These are phyloP conservation scores for Aspergillus neoniger DNA, from an alignment of 2,329 filamentous ascomycete species.

Conservation along the genomic window DNA sequence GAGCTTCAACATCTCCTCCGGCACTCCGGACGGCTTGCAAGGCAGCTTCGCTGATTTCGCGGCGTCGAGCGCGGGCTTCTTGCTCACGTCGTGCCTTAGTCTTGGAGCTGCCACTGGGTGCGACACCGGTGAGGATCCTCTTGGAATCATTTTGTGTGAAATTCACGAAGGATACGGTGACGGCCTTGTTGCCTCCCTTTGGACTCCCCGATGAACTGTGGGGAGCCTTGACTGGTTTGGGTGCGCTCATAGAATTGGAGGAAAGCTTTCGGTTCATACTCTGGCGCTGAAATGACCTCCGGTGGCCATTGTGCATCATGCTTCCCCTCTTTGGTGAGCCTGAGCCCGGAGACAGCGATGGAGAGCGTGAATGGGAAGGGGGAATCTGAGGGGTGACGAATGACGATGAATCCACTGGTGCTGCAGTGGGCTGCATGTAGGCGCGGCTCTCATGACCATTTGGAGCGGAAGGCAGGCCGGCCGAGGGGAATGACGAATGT, in stretches of 20 bases:
- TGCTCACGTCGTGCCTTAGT: slow-evolving; percentile 91
- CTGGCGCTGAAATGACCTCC: slow-evolving; percentile 37
- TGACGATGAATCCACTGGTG: slow-evolving; percentile 27
- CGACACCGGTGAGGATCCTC: slow-evolving; percentile 83
- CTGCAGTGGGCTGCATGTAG: slow-evolving; percentile 22
- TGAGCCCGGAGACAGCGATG: slow-evolving; percentile 41
- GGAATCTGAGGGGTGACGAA: slow-evolving; percentile 34
- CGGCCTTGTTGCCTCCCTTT: slow-evolving; percentile 42
- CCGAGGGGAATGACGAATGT: slow-evolving; percentile 32
- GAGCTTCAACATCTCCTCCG: slow-evolving; percentile 49
- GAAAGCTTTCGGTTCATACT: slow-evolving; percentile 45
- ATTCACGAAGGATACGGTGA: slow-evolving; percentile 74
- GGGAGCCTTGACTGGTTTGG: slow-evolving; percentile 35
- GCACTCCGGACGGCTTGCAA: slow-evolving; percentile 47
- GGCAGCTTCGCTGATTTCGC: slow-evolving; percentile 46
- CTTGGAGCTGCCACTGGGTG: slow-evolving; percentile 86
- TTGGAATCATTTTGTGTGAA: slow-evolving; percentile 79
- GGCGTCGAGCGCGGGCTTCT: slow-evolving; percentile 76
- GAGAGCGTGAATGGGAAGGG: slow-evolving; percentile 34
- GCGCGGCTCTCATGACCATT: slow-evolving; percentile 18
- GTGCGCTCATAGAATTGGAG: slow-evolving; percentile 34
- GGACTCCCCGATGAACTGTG: slow-evolving; percentile 34
- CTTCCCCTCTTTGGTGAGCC: slow-evolving; percentile 33
- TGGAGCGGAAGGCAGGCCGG: slow-evolving; percentile 24
- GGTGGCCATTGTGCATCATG: slow-evolving; percentile 28